Evolutionary conservation across 805 yeast genomes (phyloP), one percentile per base, ranked within the genome.

Genomic region (Saccharomycopsis sp.): DNA sequence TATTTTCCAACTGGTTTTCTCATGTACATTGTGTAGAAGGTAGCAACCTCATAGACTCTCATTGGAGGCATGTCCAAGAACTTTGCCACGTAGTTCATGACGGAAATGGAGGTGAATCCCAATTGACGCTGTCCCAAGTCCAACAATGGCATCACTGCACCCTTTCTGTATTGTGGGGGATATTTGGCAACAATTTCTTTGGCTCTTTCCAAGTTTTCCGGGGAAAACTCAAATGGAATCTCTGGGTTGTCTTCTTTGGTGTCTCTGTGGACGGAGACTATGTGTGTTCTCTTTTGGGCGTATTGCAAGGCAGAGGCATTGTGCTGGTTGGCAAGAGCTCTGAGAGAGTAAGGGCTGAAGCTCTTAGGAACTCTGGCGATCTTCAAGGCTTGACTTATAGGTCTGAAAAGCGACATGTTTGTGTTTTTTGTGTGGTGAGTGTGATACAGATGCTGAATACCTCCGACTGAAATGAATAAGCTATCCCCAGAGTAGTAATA

Each of bases 1-100:
- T 80, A 87, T 68, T 88, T 87, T 60, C 96, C 96, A 80, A 89
- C 83, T 53, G 96, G 96, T 63, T 80, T 77, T 71, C 94, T 82
- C 74, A 87, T 87, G 76, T 84, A 89, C 96, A 89, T 89, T 65
- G 96, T 89, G 74, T 89, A 89, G 75, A 89, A 89, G 48, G 96
- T 87, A 34, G 96, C 96, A 63, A 89, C 96, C 71, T 89, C 95
- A 71, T 89, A 89, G 34, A 89, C 96, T 74, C 96, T 82, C 96
- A 89, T 89, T 60, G 96, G 95, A 34, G 96, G 96, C 84, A 89
- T 86, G 66, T 87, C 92, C 66, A 88, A 78, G 67, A 85, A 66
- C 71, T 85, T 82, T 56, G 96, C 96, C 54, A 89, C 96, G 69
- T 89, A 86, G 75, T 89, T 88, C 96, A 89, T 89, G 62, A 88